Conservation (phyloP, 768 basidiomycete genomes). For the Candolleomyces efflorescens region DNA sequence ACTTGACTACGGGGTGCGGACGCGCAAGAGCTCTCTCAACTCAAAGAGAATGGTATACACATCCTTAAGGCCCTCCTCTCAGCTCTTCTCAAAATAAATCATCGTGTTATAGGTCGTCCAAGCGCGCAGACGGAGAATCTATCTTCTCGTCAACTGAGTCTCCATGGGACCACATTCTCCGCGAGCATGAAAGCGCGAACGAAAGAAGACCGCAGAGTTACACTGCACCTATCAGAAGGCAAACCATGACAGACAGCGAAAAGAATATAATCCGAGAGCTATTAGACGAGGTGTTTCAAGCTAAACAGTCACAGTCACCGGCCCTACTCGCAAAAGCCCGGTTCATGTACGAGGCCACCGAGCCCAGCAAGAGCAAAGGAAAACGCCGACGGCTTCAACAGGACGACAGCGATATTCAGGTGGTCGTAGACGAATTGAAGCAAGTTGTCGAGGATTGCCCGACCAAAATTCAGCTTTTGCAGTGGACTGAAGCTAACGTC, state of each 20-base stretch:
- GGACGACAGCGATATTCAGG: not conserved
- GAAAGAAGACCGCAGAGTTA: too few species aligned
- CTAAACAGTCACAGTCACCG: conserved; percentile 4
- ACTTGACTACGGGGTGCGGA: not conserved
- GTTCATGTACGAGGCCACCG: not conserved
- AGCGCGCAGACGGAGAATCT: not conserved
- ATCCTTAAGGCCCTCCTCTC: not conserved
- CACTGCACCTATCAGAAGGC: conserved; percentile 18
- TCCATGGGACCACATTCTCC: conserved; percentile 5
- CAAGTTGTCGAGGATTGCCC: not conserved
- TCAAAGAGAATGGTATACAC: not conserved
- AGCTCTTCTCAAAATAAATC: not conserved
- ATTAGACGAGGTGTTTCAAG: conserved; percentile 62
- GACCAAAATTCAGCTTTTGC: not conserved
- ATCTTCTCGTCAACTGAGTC: conserved; percentile 12
- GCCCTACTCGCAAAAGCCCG: not conserved
- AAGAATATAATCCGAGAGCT: conserved; percentile 64
- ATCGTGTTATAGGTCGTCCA: not conserved
- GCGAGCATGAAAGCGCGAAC: not conserved
- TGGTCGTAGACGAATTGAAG: not conserved
- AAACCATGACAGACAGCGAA: conserved; percentile 68
- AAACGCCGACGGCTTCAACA: not conserved
- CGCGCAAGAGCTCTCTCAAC: not conserved
- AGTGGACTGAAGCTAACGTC: not conserved
- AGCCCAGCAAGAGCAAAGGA: not conserved